Evolutionary conservation across 352 stramenopile species (phyloP).

Genomic region (Phytophthora sojae): DNA sequence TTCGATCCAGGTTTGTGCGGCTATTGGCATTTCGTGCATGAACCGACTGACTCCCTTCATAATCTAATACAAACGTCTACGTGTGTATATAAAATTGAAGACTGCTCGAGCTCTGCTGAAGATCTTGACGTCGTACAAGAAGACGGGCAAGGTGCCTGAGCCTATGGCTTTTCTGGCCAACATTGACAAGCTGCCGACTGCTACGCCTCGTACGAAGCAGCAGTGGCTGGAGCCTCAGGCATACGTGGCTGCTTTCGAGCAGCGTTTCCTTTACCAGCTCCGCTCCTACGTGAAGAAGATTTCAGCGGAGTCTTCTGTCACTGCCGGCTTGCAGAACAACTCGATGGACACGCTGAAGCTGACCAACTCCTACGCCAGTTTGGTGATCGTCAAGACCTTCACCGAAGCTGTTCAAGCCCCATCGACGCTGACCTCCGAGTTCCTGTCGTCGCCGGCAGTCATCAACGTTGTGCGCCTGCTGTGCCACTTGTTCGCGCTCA

Average conservation of each 20-base stretch:
- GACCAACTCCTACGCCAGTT: slow-evolving; percentile 61
- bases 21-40: not conserved
- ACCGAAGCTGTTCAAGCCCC: slow-evolving; percentile 48
- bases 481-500: slow-evolving; percentile 76
- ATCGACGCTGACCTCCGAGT: slow-evolving; percentile 39
- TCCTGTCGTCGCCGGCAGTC: slow-evolving; percentile 29
- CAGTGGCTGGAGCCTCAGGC: slow-evolving; percentile 49
- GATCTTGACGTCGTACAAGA: slow-evolving; percentile 43
- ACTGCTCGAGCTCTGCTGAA: slow-evolving; percentile 61
- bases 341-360: slow-evolving; percentile 65
- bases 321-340: slow-evolving; percentile 58
- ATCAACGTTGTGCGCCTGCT: slow-evolving; percentile 63
- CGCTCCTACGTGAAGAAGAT: slow-evolving; percentile 52
- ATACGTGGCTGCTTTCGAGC: slow-evolving; percentile 62
- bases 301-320: slow-evolving; percentile 30
- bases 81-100: slow-evolving; percentile 8
- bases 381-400: slow-evolving; percentile 62
- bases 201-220: slow-evolving; percentile 34
- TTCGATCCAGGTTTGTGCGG: slow-evolving; percentile 79
- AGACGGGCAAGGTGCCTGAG: slow-evolving; percentile 31
- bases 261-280: slow-evolving; percentile 66
- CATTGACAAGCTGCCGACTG: slow-evolving; percentile 43
- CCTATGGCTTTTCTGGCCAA: slow-evolving; percentile 52
- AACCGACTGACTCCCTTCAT: not conserved
- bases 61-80: not conserved